These are phyloP conservation scores for Penicillium fimorum DNA, from an alignment of 495 filamentous ascomycete species.

Conservation along the genomic window DNA sequence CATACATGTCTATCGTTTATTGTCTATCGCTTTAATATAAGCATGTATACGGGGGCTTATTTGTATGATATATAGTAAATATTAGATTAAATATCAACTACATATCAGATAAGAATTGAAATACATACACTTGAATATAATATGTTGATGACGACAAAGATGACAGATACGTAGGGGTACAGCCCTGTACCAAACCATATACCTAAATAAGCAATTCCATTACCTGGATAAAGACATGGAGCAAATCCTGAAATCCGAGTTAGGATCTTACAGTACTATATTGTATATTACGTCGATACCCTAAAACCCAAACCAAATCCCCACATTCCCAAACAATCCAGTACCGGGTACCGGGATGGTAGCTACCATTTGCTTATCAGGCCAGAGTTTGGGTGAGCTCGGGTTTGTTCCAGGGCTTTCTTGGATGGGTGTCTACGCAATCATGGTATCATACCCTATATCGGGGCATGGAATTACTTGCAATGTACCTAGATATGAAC, in stretches of 20 bases:
- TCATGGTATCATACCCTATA: constrained; percentile 9
- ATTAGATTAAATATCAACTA: too few relatives aligned
- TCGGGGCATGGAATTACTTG: not conserved
- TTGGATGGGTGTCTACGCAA: constrained; percentile 6
- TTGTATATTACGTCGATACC: constrained; percentile 1
- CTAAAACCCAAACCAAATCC: not conserved
- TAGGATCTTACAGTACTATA: not conserved
- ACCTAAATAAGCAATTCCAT: not conserved
- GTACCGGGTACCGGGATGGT: constrained; percentile 4
- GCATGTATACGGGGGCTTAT: too few relatives aligned
- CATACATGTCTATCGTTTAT: too few relatives aligned
- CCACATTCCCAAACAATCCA: not conserved
- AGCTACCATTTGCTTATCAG: constrained; percentile 1
- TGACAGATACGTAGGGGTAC: not conserved
- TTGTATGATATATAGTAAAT: too few relatives aligned
- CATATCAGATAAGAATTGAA: too few relatives aligned
- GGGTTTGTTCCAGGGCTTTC: not conserved
- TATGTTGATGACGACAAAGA: too few relatives aligned
- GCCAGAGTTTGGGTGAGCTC: not conserved
- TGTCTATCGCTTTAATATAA: too few relatives aligned
- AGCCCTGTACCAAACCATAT: not conserved
- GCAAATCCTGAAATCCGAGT: not conserved
- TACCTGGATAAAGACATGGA: not conserved
- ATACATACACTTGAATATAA: too few relatives aligned
- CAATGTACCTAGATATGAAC: not conserved